These are phyloP conservation scores for Fraxinus anomala DNA, from an alignment of 257 asterid species.

Conservation along the genomic window DNA sequence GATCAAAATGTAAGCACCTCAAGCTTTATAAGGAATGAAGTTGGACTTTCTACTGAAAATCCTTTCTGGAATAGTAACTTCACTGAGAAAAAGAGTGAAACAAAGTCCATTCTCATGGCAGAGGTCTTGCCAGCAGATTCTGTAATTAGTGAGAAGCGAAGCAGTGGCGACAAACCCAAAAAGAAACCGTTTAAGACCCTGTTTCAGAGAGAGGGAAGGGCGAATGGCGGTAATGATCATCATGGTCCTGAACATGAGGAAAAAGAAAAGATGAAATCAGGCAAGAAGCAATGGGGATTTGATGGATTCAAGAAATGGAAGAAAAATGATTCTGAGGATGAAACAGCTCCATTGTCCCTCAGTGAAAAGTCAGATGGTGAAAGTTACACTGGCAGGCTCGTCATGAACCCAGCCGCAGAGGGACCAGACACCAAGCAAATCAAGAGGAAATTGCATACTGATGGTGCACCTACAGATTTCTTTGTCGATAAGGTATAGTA, in stretches of 20 bases:
- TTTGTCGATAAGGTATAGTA: conserved; percentile 65
- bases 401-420: conserved; percentile 54
- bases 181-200: too few species aligned
- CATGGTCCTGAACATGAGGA: too few species aligned
- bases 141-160: conserved; percentile 28
- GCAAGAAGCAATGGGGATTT: conserved; percentile 61
- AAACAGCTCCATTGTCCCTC: conserved; percentile 53
- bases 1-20: conserved; percentile 9
- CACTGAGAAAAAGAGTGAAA: conserved; percentile 31
- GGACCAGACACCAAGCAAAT: conserved; percentile 65
- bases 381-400: conserved; percentile 41
- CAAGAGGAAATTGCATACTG: conserved; percentile 69
- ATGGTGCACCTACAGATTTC: conserved; percentile 71
- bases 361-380: conserved; percentile 43
- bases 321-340: conserved; percentile 55
- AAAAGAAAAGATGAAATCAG: conserved; percentile 33
- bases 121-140: conserved; percentile 40
- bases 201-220: too few species aligned
- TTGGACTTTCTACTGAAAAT: conserved; percentile 57
- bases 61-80: conserved; percentile 51
- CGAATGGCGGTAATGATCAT: too few species aligned
- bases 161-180: too few species aligned
- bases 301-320: conserved; percentile 88
- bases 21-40: conserved; percentile 31
- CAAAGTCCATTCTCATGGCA: conserved; percentile 49